Evolutionary conservation across 495 filamentous ascomycete genomes (phyloP).

Genomic region (Aspergillus ellipticus): DNA sequence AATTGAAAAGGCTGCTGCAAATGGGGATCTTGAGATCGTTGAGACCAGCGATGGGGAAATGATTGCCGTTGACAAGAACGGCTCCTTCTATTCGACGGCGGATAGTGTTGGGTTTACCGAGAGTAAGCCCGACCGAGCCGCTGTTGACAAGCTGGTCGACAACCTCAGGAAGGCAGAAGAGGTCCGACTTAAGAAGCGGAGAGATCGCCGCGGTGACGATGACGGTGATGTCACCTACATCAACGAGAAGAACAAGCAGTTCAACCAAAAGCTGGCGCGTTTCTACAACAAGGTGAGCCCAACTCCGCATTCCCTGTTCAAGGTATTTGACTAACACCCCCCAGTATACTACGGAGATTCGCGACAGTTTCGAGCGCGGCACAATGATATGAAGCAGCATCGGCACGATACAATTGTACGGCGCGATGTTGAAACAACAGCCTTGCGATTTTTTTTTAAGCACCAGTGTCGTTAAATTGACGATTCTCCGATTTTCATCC

Average conservation of each 20-base stretch:
- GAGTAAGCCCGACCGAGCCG: constrained; percentile 82
- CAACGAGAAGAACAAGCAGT: constrained; percentile 99
- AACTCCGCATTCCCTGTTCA: background rate
- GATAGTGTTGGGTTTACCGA: constrained; percentile 77
- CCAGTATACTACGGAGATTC: constrained; percentile 90
- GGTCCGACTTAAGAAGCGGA: constrained; percentile 74
- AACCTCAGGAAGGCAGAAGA: constrained; percentile 90
- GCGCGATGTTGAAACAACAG: background rate
- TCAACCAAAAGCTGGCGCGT: constrained; percentile 91
- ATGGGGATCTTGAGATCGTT: constrained; percentile 81
- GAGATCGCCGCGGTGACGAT: constrained; percentile 69
- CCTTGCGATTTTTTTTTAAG: background rate
- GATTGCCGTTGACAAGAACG: constrained; percentile 86
- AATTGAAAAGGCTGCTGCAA: constrained; percentile 75
- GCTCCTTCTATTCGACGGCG: constrained; percentile 82
- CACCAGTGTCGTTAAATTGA: background rate
- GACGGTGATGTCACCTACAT: constrained; percentile 95
- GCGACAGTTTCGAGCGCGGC: constrained; percentile 95
- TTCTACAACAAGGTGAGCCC: constrained; percentile 87
- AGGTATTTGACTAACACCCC: constrained; percentile 28
- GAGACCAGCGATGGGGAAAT: constrained; percentile 93
- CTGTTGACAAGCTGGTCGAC: constrained; percentile 82
- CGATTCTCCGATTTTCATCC: background rate
- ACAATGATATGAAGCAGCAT: constrained; percentile 53
- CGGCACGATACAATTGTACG: constrained; percentile 8